phyloP scores from a whole-genome alignment of 192 early-diverging fungal species.

The Podochytrium sp. region DNA sequence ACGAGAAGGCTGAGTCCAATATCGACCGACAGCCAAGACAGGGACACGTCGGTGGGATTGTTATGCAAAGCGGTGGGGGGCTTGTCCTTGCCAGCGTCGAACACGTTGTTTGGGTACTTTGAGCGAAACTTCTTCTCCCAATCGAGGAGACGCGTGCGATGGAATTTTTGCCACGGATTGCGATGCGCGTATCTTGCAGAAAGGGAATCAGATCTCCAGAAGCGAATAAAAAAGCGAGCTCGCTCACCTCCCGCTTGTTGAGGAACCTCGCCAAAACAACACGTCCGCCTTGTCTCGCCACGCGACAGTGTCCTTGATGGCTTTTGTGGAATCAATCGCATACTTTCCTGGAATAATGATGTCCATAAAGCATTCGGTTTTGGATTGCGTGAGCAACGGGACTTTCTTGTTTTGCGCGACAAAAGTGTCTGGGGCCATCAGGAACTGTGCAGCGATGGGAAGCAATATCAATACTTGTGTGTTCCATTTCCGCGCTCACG shows the following conservation, averaged over 20 bases:
- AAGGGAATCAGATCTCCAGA: background rate
- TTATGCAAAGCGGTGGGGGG: background rate
- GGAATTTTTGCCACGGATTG: background rate
- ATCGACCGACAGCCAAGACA: conserved; percentile 3
- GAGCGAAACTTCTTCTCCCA: background rate
- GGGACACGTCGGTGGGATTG: background rate
- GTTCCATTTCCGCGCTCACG: too few species aligned
- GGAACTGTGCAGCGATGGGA: background rate
- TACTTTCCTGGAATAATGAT: conserved; percentile 16
- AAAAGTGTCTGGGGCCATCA: background rate
- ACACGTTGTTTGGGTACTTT: background rate
- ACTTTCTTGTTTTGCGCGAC: background rate
- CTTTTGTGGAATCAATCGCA: background rate
- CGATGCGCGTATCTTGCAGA: background rate
- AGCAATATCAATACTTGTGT: background rate
- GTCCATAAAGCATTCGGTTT: conserved; percentile 19
- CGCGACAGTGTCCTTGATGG: background rate
- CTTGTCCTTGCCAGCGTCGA: background rate
- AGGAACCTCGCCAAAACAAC: conserved; percentile 24
- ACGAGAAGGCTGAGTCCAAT: conserved; percentile 2
- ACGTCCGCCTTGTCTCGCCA: conserved; percentile 14
- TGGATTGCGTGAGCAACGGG: conserved; percentile 6
- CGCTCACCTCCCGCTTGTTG: conserved; percentile 1
- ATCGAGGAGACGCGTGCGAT: conserved; percentile 9
- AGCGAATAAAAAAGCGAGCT: background rate